Percentiles rank a stretch among this genome's conserved stretches.
Conservation (phyloP, 2,329 filamentous ascomycete genomes). For the Alternaria hordeiaustralica region DNA sequence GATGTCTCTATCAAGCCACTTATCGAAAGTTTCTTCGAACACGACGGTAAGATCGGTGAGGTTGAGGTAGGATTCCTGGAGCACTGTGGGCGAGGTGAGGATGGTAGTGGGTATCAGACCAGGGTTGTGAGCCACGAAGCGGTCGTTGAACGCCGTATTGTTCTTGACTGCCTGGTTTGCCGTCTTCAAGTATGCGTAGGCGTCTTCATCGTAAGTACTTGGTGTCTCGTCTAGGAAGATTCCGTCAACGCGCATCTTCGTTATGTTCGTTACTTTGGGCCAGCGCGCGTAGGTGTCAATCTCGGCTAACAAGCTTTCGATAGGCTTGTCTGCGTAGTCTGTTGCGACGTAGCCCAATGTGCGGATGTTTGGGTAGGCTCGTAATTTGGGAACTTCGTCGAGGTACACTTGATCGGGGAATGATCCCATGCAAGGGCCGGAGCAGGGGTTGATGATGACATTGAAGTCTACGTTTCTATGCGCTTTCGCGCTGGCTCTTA, state of each 20-base stretch:
- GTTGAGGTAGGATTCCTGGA: slow-evolving; percentile 36
- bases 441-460: slow-evolving; percentile 59
- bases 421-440: slow-evolving; percentile 39
- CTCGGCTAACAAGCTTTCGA: slow-evolving; percentile 46
- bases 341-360: slow-evolving; percentile 61
- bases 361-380: slow-evolving; percentile 55
- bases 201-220: slow-evolving; percentile 22
- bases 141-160: slow-evolving; percentile 27
- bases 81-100: slow-evolving; percentile 21
- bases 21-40: slow-evolving; percentile 42
- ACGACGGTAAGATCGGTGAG: slow-evolving; percentile 42
- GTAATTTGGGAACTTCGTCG: slow-evolving; percentile 52
- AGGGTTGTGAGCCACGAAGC: slow-evolving; percentile 42
- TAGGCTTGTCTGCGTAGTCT: slow-evolving; percentile 51
- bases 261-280: slow-evolving; percentile 47
- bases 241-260: slow-evolving; percentile 54
- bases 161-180: slow-evolving; percentile 29
- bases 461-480: slow-evolving; percentile 58
- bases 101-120: slow-evolving; percentile 26
- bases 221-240: slow-evolving; percentile 63
- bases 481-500: no score
- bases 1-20: slow-evolving; percentile 29
- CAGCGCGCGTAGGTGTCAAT: slow-evolving; percentile 58
- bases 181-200: slow-evolving; percentile 31
- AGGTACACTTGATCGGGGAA: slow-evolving; percentile 39